Base-by-base conservation (phyloP, 2,329 filamentous ascomycete species). In the Aureobasidium sp. region DNA sequence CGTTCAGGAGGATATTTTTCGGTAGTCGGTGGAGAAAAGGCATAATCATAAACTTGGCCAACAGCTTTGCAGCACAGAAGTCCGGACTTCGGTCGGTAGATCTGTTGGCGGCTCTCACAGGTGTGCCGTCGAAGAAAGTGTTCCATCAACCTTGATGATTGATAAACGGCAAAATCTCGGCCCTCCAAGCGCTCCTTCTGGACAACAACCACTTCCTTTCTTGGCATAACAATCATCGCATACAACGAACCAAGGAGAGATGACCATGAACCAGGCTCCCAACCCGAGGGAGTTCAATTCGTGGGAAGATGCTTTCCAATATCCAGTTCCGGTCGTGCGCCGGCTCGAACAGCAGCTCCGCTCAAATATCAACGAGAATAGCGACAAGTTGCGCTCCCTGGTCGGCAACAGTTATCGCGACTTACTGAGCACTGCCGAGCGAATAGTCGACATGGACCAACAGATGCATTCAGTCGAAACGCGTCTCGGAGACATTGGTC, bases 371-470 rank as follows among this genome's bases (percentile, higher is more conserved):
- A 76, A 81, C 52, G 84, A 83, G 67, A 87, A 87, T 73, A 82
- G 81, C 70, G 82, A 85, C 74, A 86, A 85, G 75, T 78, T 88
- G 68, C 81, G 85, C 67, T 81, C 82, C 66, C 79, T 88, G 62
- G 85, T 88, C 65, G 85, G 85, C 22, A 79, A 82, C 68, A 83
- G 84, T 70, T 97, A 97, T 75, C 89, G 93, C 67, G 90, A 94
- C 69, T 85, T 97, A 9, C 85, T 97, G 29, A 90, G 90, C 58
- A 97, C 93, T 0, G 93, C 93, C 60, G 92, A 97, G 75, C 87
- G 87, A n/a, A 97, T 97, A 67, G 88, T 97, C 60, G 83, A 86
- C 64, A 96, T 97, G 90, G 88, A 90, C 67, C 76, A 75, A 42
- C 86, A 93, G 71, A 93, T 94, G 76, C 83, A 87, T 64, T 77